Base-by-base conservation (phyloP, 495 filamentous ascomycete species). In the Neurospora terricola region DNA sequence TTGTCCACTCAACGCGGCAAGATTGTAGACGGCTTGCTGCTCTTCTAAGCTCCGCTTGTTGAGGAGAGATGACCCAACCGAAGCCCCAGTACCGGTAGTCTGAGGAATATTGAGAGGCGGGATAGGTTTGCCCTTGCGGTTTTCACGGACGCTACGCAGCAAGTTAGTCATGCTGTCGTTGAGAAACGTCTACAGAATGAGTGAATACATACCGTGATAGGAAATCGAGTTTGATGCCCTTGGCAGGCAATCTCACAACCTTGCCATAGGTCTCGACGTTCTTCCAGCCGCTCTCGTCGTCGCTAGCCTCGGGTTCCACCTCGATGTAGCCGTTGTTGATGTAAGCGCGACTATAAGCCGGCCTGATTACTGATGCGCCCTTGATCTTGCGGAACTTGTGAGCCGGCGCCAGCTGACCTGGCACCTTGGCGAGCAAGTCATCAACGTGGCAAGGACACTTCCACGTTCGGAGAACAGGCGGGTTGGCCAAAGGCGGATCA, bases 361-460 rank as follows among this genome's bases (percentile, higher is more conserved):
- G 87, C 73, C 77, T 80, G 78, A 86, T 83, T 69, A 76, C 79
- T 59, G 78, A 82, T 40, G 75, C 81, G 71, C 76, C 83, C 83
- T 84, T 90, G 82, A 83, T 86, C 81, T 79, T 88, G 76, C 86
- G 86, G 74, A 79, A 83, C 69, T 81, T 80, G 72, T 89, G 84
- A 12, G 83, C 84, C 23, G 88, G 86, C 2, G 77, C 85, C 36
- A 88, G 80, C 38, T 75, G 40, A 7, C 71, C 80, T 3, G 85
- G 83, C 1, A 86, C 69, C 38, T 80, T 77, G 8, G 71, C 72
- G 4, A 89, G 81, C 18, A 88, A 77, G 37, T 87, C 84, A 66
- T 93, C 91, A 40, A 91, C 85, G 80, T 99, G 96, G 77, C 90
- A 90, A 73, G 96, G 95, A 77, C 96, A 99, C 84, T 89, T 91